Evolutionary conservation across 306 rosid species (phyloP).

Genomic region (Acacia acuminata): DNA sequence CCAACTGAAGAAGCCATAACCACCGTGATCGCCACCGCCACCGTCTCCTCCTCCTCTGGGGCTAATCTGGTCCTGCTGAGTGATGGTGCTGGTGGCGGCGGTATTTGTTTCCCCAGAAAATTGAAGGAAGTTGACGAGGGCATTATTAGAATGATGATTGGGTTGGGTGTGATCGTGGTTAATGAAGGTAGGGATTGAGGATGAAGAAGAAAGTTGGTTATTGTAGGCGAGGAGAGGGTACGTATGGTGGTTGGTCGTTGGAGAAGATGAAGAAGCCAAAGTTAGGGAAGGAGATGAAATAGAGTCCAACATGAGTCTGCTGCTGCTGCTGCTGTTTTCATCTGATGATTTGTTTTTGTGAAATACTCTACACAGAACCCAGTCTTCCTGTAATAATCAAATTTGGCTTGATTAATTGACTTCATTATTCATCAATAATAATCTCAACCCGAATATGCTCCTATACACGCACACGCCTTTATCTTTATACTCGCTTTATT

Average conservation of each 20-base stretch:
- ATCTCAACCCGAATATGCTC: neutral
- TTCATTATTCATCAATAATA: neutral
- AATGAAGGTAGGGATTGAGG: constrained; percentile 49
- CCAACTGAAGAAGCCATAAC: constrained; percentile 69
- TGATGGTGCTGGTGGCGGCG: constrained; percentile 1
- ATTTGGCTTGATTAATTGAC: constrained; percentile 27
- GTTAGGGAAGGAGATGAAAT: constrained; percentile 37
- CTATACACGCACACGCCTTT: constrained; percentile 1
- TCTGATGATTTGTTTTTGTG: constrained; percentile 69
- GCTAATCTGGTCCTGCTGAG: constrained; percentile 29
- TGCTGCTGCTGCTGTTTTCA: constrained; percentile 18
- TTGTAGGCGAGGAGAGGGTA: constrained; percentile 40
- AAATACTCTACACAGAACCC: constrained; percentile 96
- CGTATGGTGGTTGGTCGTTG: constrained; percentile 32
- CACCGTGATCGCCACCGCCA: constrained; percentile 55
- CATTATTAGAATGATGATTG: neutral
- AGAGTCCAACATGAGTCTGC: constrained; percentile 37
- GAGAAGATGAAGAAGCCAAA: constrained; percentile 49
- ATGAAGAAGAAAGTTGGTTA: constrained; percentile 38
- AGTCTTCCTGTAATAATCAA: constrained; percentile 77
- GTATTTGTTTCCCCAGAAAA: constrained; percentile 44
- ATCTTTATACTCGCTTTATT: constrained; percentile 8
- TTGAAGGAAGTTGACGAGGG: constrained; percentile 57
- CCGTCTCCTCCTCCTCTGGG: constrained; percentile 51
- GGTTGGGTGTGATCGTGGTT: constrained; percentile 17